Percentiles rank a stretch among this genome's conserved stretches.
Evolutionary conservation across 2,329 filamentous ascomycete species (phyloP).

Genomic region (Xylariaceae sp.): DNA sequence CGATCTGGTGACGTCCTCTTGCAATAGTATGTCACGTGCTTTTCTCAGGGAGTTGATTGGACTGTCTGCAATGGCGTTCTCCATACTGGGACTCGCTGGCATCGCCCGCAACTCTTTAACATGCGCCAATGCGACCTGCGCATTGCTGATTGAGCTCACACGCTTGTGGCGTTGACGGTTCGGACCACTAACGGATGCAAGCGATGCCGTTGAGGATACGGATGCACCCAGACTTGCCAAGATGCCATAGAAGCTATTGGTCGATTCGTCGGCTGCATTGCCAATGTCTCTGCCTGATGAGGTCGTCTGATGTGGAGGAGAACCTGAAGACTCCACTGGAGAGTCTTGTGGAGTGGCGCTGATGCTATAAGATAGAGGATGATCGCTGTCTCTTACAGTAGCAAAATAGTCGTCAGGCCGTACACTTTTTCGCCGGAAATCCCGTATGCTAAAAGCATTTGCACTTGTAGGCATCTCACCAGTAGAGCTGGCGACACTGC

Average conservation of each 20-base stretch:
- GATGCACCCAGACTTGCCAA: slow-evolving; percentile 33
- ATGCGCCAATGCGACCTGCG: slow-evolving; percentile 40
- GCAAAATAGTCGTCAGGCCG: slow-evolving; percentile 52
- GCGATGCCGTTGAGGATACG: slow-evolving; percentile 30
- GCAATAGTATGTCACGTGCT: slow-evolving; percentile 36
- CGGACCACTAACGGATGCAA: slow-evolving; percentile 27
- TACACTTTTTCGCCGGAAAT: slow-evolving; percentile 50
- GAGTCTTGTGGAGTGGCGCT: slow-evolving; percentile 60
- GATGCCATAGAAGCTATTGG: slow-evolving; percentile 33
- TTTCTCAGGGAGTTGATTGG: slow-evolving; percentile 42
- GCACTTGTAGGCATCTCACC: slow-evolving; percentile 47
- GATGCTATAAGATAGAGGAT: slow-evolving; percentile 70
- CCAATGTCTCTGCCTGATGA: slow-evolving; percentile 35
- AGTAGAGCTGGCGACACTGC: slow-evolving; percentile 60
- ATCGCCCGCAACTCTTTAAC: slow-evolving; percentile 33
- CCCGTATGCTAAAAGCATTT: slow-evolving; percentile 48
- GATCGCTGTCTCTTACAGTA: slow-evolving; percentile 49
- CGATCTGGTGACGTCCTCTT: slow-evolving; percentile 48
- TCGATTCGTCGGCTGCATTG: slow-evolving; percentile 32
- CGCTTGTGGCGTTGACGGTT: slow-evolving; percentile 40
- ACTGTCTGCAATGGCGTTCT: slow-evolving; percentile 33
- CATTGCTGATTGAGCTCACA: slow-evolving; percentile 41
- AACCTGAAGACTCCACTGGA: slow-evolving; percentile 29
- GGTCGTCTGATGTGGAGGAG: slow-evolving; percentile 37
- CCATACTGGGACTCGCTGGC: slow-evolving; percentile 37